Evolutionary conservation across 306 rosid genomes (phyloP).

Genomic region (Arachis hypogaea): DNA sequence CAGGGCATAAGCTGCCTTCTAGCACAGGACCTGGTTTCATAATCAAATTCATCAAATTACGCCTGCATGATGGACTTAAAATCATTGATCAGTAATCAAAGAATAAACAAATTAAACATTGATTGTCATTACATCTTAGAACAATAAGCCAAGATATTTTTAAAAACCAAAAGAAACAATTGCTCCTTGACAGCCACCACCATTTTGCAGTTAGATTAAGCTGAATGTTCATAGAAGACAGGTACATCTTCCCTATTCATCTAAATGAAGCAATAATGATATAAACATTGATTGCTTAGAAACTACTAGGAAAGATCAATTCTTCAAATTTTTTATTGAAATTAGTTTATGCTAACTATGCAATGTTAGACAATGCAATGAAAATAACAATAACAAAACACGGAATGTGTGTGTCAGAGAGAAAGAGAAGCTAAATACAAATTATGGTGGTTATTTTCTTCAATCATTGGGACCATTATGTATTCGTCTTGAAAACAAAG

Average conservation of each 20-base stretch:
- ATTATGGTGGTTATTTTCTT: neutral
- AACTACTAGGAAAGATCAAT: constrained; percentile 2
- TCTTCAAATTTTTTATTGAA: neutral
- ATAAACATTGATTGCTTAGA: constrained; percentile 1
- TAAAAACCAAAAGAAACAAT: constrained; percentile 31
- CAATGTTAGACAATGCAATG: neutral
- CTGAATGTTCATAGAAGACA: constrained; percentile 18
- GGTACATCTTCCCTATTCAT: constrained; percentile 20
- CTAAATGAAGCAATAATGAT: constrained; percentile 19
- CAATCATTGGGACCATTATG: neutral
- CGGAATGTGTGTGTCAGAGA: too few species aligned
- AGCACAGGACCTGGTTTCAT: constrained; percentile 26
- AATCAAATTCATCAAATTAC: constrained; percentile 28
- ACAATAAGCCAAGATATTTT: neutral
- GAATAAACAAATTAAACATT: neutral
- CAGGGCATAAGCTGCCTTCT: constrained; percentile 18
- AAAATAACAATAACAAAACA: neutral
- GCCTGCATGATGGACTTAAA: neutral
- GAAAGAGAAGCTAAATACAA: neutral
- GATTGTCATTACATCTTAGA: neutral
- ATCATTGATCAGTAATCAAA: neutral
- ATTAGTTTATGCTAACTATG: neutral
- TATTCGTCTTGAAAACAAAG: neutral
- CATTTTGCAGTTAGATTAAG: constrained; percentile 24
- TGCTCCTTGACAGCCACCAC: constrained; percentile 25